Conservation (phyloP, 805 yeast genomes). For the Hagleromyces aurorensis region DNA sequence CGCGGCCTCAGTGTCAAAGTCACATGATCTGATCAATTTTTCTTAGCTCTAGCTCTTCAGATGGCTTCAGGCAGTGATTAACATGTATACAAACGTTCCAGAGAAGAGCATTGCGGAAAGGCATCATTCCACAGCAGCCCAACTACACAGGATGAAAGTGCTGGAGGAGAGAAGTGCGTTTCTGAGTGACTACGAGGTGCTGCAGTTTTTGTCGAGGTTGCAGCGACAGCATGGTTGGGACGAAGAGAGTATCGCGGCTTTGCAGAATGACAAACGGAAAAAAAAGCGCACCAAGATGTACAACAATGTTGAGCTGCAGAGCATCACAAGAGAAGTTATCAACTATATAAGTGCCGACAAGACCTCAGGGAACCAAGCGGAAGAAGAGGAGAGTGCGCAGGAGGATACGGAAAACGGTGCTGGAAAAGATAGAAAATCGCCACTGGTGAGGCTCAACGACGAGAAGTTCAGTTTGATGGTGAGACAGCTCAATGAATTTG, state of each 20-base stretch:
- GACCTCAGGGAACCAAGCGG: constrained; percentile 13
- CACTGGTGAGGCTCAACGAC: constrained; percentile 25
- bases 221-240: constrained; percentile 34
- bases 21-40: no score
- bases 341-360: constrained; percentile 20
- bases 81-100: no score
- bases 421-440: constrained; percentile 14
- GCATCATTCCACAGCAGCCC: constrained; percentile 1
- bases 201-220: constrained; percentile 39
- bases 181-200: constrained; percentile 50
- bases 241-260: constrained; percentile 10
- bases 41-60: no score
- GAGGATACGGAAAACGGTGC: constrained; percentile 12
- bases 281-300: constrained; percentile 25
- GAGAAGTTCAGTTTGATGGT: constrained; percentile 27
- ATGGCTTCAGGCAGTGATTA: no score
- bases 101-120: not conserved
- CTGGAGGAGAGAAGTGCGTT: constrained; percentile 44
- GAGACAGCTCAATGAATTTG: constrained; percentile 32
- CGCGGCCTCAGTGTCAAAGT: no score
- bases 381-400: constrained; percentile 10
- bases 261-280: constrained; percentile 15
- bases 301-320: constrained; percentile 32
- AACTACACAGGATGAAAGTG: constrained; percentile 35
- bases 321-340: constrained; percentile 30